Evolutionary conservation across 73 alveolate genomes (phyloP), one percentile per base, ranked within the genome.

Genomic region (Uronychia binucleata): DNA sequence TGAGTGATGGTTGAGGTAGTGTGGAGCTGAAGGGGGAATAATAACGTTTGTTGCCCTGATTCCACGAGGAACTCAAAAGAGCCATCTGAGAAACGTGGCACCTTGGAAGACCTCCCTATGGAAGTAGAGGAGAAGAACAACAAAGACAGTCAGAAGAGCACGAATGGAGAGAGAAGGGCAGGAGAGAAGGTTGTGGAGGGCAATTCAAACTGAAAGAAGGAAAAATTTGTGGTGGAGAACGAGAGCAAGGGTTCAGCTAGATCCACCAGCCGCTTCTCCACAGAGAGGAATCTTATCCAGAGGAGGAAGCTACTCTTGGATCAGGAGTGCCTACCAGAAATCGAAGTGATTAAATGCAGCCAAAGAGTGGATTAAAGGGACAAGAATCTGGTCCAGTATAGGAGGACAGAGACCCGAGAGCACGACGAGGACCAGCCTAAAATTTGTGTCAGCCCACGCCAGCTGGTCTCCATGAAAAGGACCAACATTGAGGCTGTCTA

Each of bases 401-500:
- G 67, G 19, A 46, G 67, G 19, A 46, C 67, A 46, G 67, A 46
- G 19, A 46, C 67, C 19, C 5, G 67, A 46, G 67, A 46, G 19
- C 19, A 19, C 19, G n/a, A n/a, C n/a, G 67, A 46, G 67, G 67
- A 46, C 19, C n/a, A 5, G 5, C 67, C 67, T 11, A 46, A 11
- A 19, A 46, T 46, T 19, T 11, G 5, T 5, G 67, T 87, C 31
- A 87, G 75, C 30, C 85, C 93, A 19, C 81, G 93, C 30, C 74
- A 79, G 85, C 33, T 87, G 34, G 83, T 81, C 34, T 74, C 88
- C 5, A 77, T 59, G 27, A 28, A 86, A 67, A 58, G 80, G 28
- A 80, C 80, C 28, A 85, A 85, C 25, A 87, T 87, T 13, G 89
- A 87, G 75, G 30, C 58, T 1, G 80, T 59, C 34, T 88, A 88